Evolutionary conservation across 352 stramenopile genomes (phyloP).

Genomic region (Hyaloperonospora brassicae): DNA sequence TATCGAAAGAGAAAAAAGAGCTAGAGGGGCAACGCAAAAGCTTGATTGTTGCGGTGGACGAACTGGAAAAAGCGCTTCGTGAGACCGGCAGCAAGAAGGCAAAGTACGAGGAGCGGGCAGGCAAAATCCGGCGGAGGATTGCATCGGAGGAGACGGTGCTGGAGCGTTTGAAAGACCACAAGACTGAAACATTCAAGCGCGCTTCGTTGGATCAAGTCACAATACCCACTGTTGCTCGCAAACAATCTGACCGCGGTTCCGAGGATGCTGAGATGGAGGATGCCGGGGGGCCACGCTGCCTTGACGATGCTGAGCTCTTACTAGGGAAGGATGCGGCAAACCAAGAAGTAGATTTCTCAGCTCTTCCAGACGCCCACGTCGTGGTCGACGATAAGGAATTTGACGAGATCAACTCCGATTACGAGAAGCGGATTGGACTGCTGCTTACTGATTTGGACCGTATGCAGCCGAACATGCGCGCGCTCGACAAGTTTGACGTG

Average conservation of each 20-base stretch:
- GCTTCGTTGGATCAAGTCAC: slow-evolving; percentile 92
- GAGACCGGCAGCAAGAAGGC: slow-evolving; percentile 50
- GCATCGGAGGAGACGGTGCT: slow-evolving; percentile 85
- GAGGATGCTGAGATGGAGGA: slow-evolving; percentile 65
- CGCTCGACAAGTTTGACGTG: slow-evolving; percentile 80
- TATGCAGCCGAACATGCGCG: slow-evolving; percentile 97
- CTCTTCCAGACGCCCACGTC: slow-evolving; percentile 61
- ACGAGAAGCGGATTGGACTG: slow-evolving; percentile 57
- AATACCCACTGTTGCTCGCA: slow-evolving; percentile 53
- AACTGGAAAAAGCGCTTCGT: slow-evolving; percentile 58
- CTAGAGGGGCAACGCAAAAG: slow-evolving; percentile 33
- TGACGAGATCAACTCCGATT: slow-evolving; percentile 66
- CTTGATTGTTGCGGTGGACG: slow-evolving; percentile 35
- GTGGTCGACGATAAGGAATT: slow-evolving; percentile 81
- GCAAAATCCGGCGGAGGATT: slow-evolving; percentile 78
- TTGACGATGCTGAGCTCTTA: slow-evolving; percentile 38
- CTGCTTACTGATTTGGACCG: slow-evolving; percentile 84
- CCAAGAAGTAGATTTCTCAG: slow-evolving; percentile 87
- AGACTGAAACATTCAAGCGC: slow-evolving; percentile 92
- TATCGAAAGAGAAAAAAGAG: slow-evolving; percentile 77
- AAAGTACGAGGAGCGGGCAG: slow-evolving; percentile 57
- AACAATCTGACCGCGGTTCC: slow-evolving; percentile 14
- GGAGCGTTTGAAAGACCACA: slow-evolving; percentile 89
- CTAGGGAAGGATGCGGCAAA: slow-evolving; percentile 40
- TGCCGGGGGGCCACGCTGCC: slow-evolving; percentile 10